phyloP scores from a whole-genome alignment of 306 rosid genomes.

The Acacia crassicarpa region DNA sequence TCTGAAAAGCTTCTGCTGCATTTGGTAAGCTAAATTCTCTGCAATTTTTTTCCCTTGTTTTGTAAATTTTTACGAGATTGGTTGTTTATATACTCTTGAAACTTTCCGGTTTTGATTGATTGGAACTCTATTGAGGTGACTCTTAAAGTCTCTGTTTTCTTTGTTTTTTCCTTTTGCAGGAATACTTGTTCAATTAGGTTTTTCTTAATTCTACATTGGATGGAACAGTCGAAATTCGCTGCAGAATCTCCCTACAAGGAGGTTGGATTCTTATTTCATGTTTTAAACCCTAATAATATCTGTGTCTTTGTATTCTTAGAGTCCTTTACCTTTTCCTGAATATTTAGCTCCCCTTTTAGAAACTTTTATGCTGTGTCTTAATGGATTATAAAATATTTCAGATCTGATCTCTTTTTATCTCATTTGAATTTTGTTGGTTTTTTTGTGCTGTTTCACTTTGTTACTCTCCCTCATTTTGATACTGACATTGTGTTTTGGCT shows the following conservation, averaged over 20 bases:
- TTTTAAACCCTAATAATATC: constrained; percentile 32
- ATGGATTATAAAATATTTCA: constrained; percentile 30
- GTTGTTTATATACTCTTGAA: constrained; percentile 32
- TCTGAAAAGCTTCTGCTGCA: constrained; percentile 33
- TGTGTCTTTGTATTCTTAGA: constrained; percentile 11
- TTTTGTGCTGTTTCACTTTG: constrained; percentile 2
- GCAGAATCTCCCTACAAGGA: constrained; percentile 54
- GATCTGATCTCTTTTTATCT: constrained; percentile 32
- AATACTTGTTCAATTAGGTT: constrained; percentile 39
- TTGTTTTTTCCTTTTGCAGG: constrained; percentile 36
- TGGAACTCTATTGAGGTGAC: constrained; percentile 30
- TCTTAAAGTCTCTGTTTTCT: constrained; percentile 23
- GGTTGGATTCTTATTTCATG: constrained; percentile 54
- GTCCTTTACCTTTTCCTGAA: constrained; percentile 3
- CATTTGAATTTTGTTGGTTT: background rate
- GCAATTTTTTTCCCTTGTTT: constrained; percentile 25
- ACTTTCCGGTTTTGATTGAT: constrained; percentile 35
- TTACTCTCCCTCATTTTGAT: background rate
- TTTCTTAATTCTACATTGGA: constrained; percentile 35
- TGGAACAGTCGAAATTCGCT: constrained; percentile 62
- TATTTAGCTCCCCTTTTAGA: constrained; percentile 12
- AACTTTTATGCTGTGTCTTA: constrained; percentile 30
- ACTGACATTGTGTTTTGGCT: constrained; percentile 7
- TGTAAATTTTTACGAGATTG: constrained; percentile 21
- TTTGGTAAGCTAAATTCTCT: constrained; percentile 40